Evolutionary conservation across 345 rosid genomes (phyloP).

Genomic region (Pistacia vera): DNA sequence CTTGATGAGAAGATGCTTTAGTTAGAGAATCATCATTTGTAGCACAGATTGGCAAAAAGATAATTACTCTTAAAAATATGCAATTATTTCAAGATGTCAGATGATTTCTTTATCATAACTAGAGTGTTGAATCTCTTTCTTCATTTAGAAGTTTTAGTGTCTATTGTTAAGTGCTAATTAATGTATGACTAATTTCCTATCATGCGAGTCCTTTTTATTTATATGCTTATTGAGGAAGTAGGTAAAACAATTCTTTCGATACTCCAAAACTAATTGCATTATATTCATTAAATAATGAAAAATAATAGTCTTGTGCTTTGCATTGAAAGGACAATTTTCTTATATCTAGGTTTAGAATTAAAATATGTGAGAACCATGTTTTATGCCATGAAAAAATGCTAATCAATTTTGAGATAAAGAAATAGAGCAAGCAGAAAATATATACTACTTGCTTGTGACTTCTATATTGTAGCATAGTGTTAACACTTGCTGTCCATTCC

Average conservation of each 20-base stretch:
- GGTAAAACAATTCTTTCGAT: background rate
- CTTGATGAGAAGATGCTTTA: background rate
- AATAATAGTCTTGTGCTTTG: background rate
- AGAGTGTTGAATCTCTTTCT: background rate
- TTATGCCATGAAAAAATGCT: background rate
- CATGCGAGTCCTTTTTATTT: background rate
- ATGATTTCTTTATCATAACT: background rate
- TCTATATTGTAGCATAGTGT: background rate
- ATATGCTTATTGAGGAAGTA: constrained; percentile 1
- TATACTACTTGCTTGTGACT: background rate
- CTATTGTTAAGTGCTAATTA: background rate
- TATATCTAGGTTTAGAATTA: background rate
- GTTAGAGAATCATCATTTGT: background rate
- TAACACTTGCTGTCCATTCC: constrained; percentile 25
- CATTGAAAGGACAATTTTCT: background rate
- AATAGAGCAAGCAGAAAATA: background rate
- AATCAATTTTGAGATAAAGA: background rate
- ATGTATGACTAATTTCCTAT: background rate
- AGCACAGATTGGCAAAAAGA: background rate
- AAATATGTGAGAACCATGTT: background rate
- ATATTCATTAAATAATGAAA: background rate
- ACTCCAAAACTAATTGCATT: background rate
- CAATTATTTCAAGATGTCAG: background rate
- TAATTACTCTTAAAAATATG: background rate
- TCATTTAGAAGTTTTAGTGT: background rate